These are phyloP conservation scores for Lophiostoma macrostomum DNA, from an alignment of 495 filamentous ascomycete species.

Conservation along the genomic window DNA sequence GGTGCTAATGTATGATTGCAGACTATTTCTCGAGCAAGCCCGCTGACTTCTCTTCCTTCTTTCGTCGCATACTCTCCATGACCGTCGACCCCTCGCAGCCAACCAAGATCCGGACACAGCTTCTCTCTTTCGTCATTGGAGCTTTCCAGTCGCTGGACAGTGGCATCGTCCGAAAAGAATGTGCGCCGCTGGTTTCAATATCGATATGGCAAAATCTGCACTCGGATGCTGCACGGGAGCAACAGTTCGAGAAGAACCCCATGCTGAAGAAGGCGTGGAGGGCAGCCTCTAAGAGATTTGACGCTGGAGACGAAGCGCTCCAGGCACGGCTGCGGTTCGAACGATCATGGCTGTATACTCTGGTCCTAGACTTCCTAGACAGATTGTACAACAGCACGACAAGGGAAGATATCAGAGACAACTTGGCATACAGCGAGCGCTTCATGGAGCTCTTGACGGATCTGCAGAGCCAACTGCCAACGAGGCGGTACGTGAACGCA, in stretches of 20 bases:
- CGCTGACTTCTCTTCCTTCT: constrained; percentile 82
- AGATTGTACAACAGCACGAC: constrained; percentile 60
- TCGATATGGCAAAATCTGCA: constrained; percentile 92
- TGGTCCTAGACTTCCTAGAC: constrained; percentile 78
- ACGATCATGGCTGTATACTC: constrained; percentile 86
- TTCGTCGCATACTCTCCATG: constrained; percentile 86
- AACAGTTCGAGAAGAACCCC: constrained; percentile 62
- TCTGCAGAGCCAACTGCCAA: constrained; percentile 89
- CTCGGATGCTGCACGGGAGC: constrained; percentile 64
- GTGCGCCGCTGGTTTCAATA: constrained; percentile 90
- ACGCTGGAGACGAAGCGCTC: constrained; percentile 74
- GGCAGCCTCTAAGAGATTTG: constrained; percentile 78
- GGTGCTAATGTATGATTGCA: constrained; percentile 36
- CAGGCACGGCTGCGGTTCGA: constrained; percentile 86
- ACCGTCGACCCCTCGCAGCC: constrained; percentile 75
- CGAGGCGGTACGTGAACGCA: constrained; percentile 87
- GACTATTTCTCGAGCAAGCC: constrained; percentile 73
- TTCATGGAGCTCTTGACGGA: constrained; percentile 90
- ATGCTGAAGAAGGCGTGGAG: constrained; percentile 87
- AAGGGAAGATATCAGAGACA: constrained; percentile 48
- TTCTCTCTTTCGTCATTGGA: constrained; percentile 81
- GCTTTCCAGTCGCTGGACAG: constrained; percentile 95
- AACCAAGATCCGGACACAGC: constrained; percentile 66
- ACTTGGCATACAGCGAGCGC: constrained; percentile 81
- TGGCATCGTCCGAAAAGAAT: constrained; percentile 86